phyloP scores from a whole-genome alignment of 2,329 filamentous ascomycete genomes.

The Ilyonectria mors-panacis region DNA sequence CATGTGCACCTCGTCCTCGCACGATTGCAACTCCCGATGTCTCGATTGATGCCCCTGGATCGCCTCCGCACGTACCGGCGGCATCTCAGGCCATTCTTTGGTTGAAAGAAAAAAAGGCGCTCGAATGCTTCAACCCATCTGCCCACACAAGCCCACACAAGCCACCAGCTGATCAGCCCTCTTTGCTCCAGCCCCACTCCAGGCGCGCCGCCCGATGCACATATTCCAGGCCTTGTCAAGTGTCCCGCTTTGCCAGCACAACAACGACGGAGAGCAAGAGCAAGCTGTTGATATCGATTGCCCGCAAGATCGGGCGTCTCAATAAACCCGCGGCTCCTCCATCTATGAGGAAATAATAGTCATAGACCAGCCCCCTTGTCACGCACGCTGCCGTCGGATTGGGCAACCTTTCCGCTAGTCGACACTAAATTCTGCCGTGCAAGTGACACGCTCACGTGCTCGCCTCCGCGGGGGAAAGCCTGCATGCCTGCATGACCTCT shows the following conservation, averaged over 20 bases:
- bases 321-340: not conserved
- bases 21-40: constrained; percentile 2
- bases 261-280: not conserved
- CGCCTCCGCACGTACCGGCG: constrained; percentile 5
- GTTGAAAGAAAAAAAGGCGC: constrained; percentile 17
- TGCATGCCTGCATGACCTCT: constrained; percentile 36
- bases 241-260: not conserved
- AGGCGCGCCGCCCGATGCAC: constrained; percentile 16
- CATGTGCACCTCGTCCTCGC: not conserved
- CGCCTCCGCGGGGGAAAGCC: constrained; percentile 26
- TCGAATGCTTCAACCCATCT: constrained; percentile 24
- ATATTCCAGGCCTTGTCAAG: not conserved
- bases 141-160: constrained; percentile 11
- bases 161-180: constrained; percentile 27
- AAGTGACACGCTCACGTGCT: constrained; percentile 37
- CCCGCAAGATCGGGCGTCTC: not conserved
- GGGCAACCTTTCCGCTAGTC: constrained; percentile 32
- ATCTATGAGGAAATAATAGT: not conserved
- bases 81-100: constrained; percentile 19
- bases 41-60: constrained; percentile 6
- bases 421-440: constrained; percentile 36
- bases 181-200: constrained; percentile 22
- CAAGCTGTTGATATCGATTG: not conserved
- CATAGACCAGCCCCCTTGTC: not conserved
- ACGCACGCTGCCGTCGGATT: constrained; percentile 14